Percentiles rank a stretch among this genome's conserved stretches.
Evolutionary conservation across 2,329 filamentous ascomycete genomes (phyloP).

Genomic region (Scedosporium apiospermum): DNA sequence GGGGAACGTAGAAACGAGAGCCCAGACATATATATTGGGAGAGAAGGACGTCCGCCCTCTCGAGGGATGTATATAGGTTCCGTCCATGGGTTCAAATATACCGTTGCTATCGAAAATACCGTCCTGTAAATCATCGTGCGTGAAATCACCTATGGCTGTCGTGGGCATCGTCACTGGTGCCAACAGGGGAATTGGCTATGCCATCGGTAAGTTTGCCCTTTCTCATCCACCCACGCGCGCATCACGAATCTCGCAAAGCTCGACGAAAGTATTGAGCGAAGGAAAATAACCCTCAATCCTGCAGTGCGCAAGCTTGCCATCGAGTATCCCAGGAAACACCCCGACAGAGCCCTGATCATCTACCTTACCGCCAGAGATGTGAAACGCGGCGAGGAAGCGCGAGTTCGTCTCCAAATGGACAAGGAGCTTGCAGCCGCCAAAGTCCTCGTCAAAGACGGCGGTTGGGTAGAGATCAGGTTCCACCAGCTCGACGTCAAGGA

Average conservation of each 20-base stretch:
- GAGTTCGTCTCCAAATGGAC: conserved; percentile 32
- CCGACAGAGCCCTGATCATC: conserved; percentile 35
- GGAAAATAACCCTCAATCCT: too few relatives aligned
- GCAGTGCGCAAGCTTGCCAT: conserved; percentile 43
- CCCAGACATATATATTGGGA: too few relatives aligned
- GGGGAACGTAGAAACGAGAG: too few relatives aligned
- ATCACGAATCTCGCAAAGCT: conserved; percentile 18
- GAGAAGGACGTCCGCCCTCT: too few relatives aligned
- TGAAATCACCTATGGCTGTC: conserved; percentile 18
- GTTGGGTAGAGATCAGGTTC: conserved; percentile 35
- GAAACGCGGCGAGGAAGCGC: conserved; percentile 33
- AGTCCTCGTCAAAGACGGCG: conserved; percentile 28
- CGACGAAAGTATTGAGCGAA: too few relatives aligned
- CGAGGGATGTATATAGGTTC: too few relatives aligned
- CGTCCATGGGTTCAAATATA: neutral
- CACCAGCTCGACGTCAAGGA: conserved; percentile 37
- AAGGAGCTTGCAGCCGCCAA: conserved; percentile 32
- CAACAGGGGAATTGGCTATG: conserved; percentile 31
- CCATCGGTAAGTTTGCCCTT: conserved; percentile 8
- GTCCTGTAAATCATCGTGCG: too few relatives aligned
- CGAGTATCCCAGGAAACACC: conserved; percentile 35
- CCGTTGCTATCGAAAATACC: neutral
- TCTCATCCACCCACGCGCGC: conserved; percentile 24
- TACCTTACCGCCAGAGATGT: conserved; percentile 43
- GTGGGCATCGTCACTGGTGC: conserved; percentile 45